Conservation (phyloP, 495 filamentous ascomycete species). For the Penicillium ochrochloron region DNA sequence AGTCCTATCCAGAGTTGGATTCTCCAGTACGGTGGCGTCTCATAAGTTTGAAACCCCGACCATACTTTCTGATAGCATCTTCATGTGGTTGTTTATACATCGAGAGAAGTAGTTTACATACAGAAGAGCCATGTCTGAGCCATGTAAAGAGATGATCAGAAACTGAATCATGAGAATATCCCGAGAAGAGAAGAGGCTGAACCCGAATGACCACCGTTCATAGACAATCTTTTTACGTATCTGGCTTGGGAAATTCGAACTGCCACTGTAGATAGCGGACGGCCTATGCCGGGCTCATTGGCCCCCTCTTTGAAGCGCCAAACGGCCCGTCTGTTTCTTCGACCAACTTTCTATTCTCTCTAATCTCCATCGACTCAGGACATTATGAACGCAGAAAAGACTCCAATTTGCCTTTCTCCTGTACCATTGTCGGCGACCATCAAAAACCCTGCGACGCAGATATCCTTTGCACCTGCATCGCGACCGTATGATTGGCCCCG, state of each 20-base stretch:
- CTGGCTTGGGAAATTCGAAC: background rate
- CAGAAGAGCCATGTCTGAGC: background rate
- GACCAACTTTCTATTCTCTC: background rate
- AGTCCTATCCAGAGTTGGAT: background rate
- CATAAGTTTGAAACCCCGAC: background rate
- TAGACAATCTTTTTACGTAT: background rate
- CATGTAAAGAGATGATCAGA: background rate
- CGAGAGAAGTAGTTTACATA: background rate
- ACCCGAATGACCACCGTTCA: background rate
- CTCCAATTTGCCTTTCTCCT: background rate
- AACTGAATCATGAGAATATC: background rate
- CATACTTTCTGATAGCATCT: background rate
- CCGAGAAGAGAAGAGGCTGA: background rate
- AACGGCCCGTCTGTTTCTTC: conserved; percentile 19
- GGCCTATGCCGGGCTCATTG: conserved; percentile 22
- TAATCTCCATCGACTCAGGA: background rate
- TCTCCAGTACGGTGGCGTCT: conserved; percentile 3
- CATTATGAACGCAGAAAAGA: background rate
- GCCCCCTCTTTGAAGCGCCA: conserved; percentile 17
- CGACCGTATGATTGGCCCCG: conserved; percentile 3
- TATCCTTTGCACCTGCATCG: conserved; percentile 8
- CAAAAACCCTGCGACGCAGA: conserved; percentile 11
- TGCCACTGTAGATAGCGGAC: conserved; percentile 26
- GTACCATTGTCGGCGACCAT: background rate
- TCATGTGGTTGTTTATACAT: background rate